phyloP scores from a whole-genome alignment of 768 basidiomycete genomes.

The Suillus tomentosus region DNA sequence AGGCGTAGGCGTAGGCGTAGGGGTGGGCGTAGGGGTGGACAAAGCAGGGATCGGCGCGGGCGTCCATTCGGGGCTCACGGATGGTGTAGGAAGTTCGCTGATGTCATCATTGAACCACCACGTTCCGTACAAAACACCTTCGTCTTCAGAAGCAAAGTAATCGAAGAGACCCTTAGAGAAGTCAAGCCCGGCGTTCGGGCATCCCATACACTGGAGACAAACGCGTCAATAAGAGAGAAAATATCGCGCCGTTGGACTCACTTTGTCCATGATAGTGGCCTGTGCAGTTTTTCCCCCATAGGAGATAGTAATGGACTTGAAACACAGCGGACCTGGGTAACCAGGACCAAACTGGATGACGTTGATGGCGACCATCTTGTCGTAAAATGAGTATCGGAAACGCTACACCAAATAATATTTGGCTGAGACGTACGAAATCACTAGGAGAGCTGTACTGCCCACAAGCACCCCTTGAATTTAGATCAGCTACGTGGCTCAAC shows the following conservation, averaged over 20 bases:
- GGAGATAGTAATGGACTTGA: slow-evolving; percentile 59
- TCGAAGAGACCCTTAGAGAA: slow-evolving; percentile 66
- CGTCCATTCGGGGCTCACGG: neutral
- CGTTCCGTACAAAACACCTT: slow-evolving; percentile 57
- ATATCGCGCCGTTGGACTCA: slow-evolving; percentile 21
- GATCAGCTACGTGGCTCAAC: slow-evolving; percentile 8
- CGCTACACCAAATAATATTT: slow-evolving; percentile 21
- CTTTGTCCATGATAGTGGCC: slow-evolving; percentile 66
- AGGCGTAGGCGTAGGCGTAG: neutral
- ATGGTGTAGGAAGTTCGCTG: slow-evolving; percentile 14
- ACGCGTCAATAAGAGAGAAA: slow-evolving; percentile 1
- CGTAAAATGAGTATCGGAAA: slow-evolving; percentile 44
- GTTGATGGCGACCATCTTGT: slow-evolving; percentile 32
- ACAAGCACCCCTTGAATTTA: slow-evolving; percentile 52
- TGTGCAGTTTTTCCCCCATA: slow-evolving; percentile 52
- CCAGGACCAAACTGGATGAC: slow-evolving; percentile 51
- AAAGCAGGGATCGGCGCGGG: neutral
- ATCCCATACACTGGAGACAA: slow-evolving; percentile 57
- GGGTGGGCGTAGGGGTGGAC: neutral
- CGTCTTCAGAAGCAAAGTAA: slow-evolving; percentile 47
- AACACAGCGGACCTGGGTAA: slow-evolving; percentile 67
- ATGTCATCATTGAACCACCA: slow-evolving; percentile 57
- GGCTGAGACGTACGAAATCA: slow-evolving; percentile 42
- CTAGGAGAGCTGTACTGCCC: slow-evolving; percentile 39
- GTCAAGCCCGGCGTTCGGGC: slow-evolving; percentile 68